Evolutionary conservation across 495 filamentous ascomycete species (phyloP).

Genomic region (Xylaria cubensis): DNA sequence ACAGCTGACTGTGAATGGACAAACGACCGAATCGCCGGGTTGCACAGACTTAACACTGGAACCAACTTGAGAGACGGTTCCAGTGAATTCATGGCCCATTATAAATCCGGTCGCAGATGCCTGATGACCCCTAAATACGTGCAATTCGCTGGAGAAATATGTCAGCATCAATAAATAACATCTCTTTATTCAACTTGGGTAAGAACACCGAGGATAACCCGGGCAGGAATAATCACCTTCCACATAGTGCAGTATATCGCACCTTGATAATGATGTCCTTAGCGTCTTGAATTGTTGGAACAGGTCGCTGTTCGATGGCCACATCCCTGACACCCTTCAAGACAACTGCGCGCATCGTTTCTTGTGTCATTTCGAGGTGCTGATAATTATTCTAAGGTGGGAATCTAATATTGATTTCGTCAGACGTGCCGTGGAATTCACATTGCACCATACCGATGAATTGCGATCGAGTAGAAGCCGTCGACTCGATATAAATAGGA

Average conservation of each 20-base stretch:
- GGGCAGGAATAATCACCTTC: constrained; percentile 63
- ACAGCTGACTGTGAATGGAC: constrained; percentile 44
- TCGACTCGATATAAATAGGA: neutral
- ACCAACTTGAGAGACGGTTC: constrained; percentile 47
- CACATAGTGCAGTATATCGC: constrained; percentile 82
- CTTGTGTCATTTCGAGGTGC: constrained; percentile 27
- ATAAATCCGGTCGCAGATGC: constrained; percentile 47
- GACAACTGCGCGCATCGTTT: constrained; percentile 68
- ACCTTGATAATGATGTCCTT: constrained; percentile 85
- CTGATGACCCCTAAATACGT: constrained; percentile 84
- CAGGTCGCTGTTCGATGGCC: constrained; percentile 64
- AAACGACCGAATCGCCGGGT: constrained; percentile 42
- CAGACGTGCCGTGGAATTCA: neutral
- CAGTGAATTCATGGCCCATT: constrained; percentile 56
- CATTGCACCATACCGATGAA: neutral
- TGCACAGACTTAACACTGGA: constrained; percentile 32
- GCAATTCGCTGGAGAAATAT: constrained; percentile 69
- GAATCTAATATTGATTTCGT: neutral
- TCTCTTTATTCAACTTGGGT: too few species aligned
- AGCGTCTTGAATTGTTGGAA: constrained; percentile 68
- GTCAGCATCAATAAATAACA: neutral
- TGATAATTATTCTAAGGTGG: neutral
- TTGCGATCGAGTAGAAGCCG: neutral
- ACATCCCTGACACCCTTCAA: constrained; percentile 66
- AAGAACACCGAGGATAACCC: neutral